Evolutionary conservation across 371 early-diverging fungal genomes (phyloP), one percentile per base, ranked within the genome.

Genomic region (Umbelopsis sp.): DNA sequence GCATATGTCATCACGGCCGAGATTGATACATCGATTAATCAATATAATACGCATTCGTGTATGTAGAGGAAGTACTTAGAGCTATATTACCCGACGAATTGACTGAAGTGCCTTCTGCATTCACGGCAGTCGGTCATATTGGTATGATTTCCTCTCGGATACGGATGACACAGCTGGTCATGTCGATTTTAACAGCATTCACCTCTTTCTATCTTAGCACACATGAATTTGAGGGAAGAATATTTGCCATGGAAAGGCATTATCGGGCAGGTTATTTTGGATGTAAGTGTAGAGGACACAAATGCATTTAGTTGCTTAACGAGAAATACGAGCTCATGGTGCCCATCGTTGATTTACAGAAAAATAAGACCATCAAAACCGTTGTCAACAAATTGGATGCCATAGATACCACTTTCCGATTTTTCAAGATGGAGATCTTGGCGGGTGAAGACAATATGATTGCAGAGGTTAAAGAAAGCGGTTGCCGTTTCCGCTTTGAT

Each of bases 341-440:
- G 22, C 18, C 29, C 4, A 29, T 29, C 29, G 22, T 37, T n/a
- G 51, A 44, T 10, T 48, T 45, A n/a, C 75, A 93, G 92, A 99
- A 98, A 91, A 93, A 92, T 76, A 89, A 89, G n/a, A 86, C 87
- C 44, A 88, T 99, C 35, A 81, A 80, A 45, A 97, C 94, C 3
- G 98, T 99, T 1, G 98, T 99, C 65, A 99, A 97, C 86, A 99
- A 99, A 82, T 86, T 88, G 20, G 94, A 93, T 73, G 86, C 87
- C 62, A 99, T 99, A 66, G 98, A 99, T 78, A 92, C 93, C 69
- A 95, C 95, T 0, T 99, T 95, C 80, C 87, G 99, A 38, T 94
- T 92, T 74, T 99, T 99, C 78, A 85, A 95, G 69, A 97, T 99
- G 97, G 99, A 99, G 73, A 74, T 99, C 8, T 79, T 99, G 5